Conservation (phyloP, 2,329 filamentous ascomycete genomes). For the Eutypa lata region DNA sequence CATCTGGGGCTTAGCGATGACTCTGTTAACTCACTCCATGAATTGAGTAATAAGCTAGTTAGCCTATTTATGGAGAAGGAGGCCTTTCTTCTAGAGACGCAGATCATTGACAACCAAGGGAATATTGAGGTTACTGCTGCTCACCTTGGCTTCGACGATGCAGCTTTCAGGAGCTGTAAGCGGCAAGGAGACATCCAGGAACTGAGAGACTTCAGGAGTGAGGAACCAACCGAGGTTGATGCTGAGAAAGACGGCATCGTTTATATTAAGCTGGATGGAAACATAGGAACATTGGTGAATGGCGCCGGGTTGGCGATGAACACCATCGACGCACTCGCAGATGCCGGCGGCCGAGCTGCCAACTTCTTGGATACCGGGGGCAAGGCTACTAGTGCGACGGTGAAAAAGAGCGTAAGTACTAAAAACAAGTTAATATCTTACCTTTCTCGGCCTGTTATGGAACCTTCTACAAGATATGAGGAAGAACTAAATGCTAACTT, state of each 20-base stretch:
- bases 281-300: constrained; percentile 82
- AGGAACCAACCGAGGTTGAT: constrained; percentile 56
- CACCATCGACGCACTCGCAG: constrained; percentile 74
- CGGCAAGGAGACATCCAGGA: constrained; percentile 60
- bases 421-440: too few species aligned
- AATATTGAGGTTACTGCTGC: constrained; percentile 50
- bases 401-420: constrained; percentile 69
- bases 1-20: constrained; percentile 52
- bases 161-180: constrained; percentile 60
- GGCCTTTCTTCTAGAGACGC: constrained; percentile 58
- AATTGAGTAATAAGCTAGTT: constrained; percentile 52
- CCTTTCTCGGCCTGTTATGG: too few species aligned
- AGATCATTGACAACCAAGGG: constrained; percentile 34
- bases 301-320: constrained; percentile 90
- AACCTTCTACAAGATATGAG: too few species aligned
- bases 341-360: constrained; percentile 64
- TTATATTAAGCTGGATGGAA: constrained; percentile 64
- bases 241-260: constrained; percentile 73
- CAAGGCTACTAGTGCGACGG: constrained; percentile 79
- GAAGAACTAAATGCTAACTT: too few species aligned
- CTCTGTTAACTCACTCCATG: constrained; percentile 40
- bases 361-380: constrained; percentile 92
- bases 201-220: constrained; percentile 47
- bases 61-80: constrained; percentile 62
- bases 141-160: constrained; percentile 67